These are phyloP conservation scores for Zasmidium citrigriseum DNA, from an alignment of 2,329 filamentous ascomycete species.

Conservation along the genomic window DNA sequence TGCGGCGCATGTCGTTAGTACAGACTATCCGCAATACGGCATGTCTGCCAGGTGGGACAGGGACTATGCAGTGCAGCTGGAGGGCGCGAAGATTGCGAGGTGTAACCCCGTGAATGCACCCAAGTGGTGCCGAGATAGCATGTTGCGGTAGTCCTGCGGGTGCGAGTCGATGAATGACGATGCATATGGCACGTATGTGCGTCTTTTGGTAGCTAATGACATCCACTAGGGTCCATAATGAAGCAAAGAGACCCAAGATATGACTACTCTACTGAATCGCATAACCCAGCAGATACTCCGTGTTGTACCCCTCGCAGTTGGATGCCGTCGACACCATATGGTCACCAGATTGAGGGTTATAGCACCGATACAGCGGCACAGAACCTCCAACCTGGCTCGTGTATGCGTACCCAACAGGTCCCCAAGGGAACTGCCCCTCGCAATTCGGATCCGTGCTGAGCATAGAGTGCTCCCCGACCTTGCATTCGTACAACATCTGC, in stretches of 20 bases:
- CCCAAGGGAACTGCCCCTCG: neutral
- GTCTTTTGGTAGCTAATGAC: neutral
- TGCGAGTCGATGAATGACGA: neutral
- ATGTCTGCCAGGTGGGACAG: conserved; percentile 50
- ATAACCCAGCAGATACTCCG: neutral
- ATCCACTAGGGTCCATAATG: no score
- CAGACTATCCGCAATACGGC: conserved; percentile 51
- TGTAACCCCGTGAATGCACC: conserved; percentile 43
- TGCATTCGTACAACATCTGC: neutral
- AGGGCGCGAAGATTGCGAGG: conserved; percentile 33
- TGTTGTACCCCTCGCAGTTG: neutral
- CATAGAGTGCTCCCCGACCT: neutral
- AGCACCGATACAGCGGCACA: neutral
- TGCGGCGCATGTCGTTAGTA: conserved; percentile 53
- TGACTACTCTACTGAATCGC: conserved; percentile 2
- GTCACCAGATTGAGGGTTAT: neutral
- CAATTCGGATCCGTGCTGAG: neutral
- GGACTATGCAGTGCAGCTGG: conserved; percentile 46
- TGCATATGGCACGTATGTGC: neutral
- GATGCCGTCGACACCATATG: neutral
- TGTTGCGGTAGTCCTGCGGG: conserved; percentile 17
- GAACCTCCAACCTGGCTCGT: neutral
- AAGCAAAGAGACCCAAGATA: no score
- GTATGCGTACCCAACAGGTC: neutral
- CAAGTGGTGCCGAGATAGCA: conserved; percentile 36